phyloP scores from a whole-genome alignment of 2,329 filamentous ascomycete species.

The Huntiella abstrusa region DNA sequence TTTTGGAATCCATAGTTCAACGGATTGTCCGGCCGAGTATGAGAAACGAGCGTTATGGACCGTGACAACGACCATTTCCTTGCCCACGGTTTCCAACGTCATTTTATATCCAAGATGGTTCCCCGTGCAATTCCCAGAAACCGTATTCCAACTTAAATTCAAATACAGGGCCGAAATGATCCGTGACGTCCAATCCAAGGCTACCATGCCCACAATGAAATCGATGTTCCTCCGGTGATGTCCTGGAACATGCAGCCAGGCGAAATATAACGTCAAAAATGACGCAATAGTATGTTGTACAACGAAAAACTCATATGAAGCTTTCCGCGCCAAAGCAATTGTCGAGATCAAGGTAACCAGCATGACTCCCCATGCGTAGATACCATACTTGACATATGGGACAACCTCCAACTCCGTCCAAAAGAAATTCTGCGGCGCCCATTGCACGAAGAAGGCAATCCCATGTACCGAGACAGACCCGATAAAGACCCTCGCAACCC shows the following conservation, averaged over 20 bases:
- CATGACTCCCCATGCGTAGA: conserved; percentile 47
- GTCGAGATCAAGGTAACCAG: conserved; percentile 47
- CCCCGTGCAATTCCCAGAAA: conserved; percentile 21
- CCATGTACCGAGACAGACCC: conserved; percentile 50
- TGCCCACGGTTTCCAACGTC: conserved; percentile 28
- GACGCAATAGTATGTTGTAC: conserved; percentile 47
- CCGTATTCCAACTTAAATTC: conserved; percentile 26
- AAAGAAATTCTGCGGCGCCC: conserved; percentile 40
- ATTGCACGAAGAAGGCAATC: conserved; percentile 48
- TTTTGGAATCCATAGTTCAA: conserved; percentile 41
- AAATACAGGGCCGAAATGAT: conserved; percentile 30
- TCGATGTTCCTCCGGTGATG: conserved; percentile 44
- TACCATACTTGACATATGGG: conserved; percentile 45
- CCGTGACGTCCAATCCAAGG: conserved; percentile 39
- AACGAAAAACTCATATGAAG: conserved; percentile 52
- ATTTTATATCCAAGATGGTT: conserved; percentile 34
- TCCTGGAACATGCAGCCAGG: conserved; percentile 44
- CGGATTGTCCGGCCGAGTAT: conserved; percentile 38
- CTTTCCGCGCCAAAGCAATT: conserved; percentile 41
- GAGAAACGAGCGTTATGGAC: conserved; percentile 40
- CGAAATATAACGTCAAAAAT: conserved; percentile 40
- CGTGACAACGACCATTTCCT: conserved; percentile 37
- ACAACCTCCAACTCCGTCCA: conserved; percentile 39
- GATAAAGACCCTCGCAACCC: conserved; percentile 51
- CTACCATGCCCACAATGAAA: conserved; percentile 43